These are phyloP conservation scores for Vicia villosa DNA, from an alignment of 306 rosid genomes.

Conservation along the genomic window DNA sequence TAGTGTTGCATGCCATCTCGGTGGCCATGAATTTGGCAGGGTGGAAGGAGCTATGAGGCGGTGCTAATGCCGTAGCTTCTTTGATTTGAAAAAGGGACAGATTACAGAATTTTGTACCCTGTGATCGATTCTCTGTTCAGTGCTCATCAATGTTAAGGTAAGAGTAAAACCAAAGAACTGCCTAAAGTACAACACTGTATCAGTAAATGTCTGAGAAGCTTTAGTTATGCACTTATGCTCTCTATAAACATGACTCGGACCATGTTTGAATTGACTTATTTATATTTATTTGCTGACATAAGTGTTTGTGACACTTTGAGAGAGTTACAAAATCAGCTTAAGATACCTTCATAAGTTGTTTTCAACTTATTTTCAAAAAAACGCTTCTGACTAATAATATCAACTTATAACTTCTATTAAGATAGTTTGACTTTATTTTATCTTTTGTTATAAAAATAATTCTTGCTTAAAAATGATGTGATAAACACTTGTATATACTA, in stretches of 20 bases:
- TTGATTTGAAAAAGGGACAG: slow-evolving; percentile 18
- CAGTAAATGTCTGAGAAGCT: not conserved
- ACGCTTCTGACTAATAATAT: not conserved
- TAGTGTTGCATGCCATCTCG: not conserved
- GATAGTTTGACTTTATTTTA: not conserved
- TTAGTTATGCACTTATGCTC: slow-evolving; percentile 11
- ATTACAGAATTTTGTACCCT: slow-evolving; percentile 3
- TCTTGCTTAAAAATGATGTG: not conserved
- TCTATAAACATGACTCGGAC: not conserved
- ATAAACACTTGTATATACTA: not conserved
- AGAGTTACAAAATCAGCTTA: not conserved
- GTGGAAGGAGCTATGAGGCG: slow-evolving; percentile 2
- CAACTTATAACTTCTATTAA: not conserved
- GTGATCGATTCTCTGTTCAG: not conserved
- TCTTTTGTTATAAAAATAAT: not conserved
- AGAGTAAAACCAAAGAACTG: not conserved
- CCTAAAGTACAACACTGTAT: slow-evolving; percentile 5
- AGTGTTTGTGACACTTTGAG: not conserved
- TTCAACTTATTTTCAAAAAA: not conserved
- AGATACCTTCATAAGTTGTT: not conserved
- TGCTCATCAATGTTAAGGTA: slow-evolving; percentile 29
- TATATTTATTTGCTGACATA: not conserved
- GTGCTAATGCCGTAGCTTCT: slow-evolving; percentile 7
- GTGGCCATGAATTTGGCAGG: not conserved
- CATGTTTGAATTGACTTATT: not conserved